Evolutionary conservation across 2,329 filamentous ascomycete species (phyloP).

Genomic region (Penicillium rolfsii): DNA sequence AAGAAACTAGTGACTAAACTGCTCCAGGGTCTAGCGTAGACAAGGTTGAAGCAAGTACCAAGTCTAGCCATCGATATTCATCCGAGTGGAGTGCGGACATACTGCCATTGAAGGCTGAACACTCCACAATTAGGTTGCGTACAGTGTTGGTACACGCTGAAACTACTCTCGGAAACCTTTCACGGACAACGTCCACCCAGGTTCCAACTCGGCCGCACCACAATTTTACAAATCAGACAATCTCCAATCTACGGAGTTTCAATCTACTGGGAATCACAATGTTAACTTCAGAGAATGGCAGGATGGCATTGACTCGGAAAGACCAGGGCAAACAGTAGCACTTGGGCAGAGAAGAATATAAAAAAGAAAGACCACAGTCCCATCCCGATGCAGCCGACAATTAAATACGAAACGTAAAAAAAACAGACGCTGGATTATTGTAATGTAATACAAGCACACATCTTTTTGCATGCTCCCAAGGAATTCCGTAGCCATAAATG

Average conservation of each 20-base stretch:
- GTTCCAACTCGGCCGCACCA: no score
- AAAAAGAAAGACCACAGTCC: constrained; percentile 17
- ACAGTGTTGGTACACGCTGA: neutral
- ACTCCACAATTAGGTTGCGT: neutral
- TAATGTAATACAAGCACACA: constrained; percentile 35
- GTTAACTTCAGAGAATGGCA: neutral
- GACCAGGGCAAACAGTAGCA: constrained; percentile 19
- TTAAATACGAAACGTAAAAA: constrained; percentile 17
- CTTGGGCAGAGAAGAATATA: constrained; percentile 22
- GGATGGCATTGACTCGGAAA: constrained; percentile 24
- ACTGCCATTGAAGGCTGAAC: no score
- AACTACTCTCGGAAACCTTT: neutral
- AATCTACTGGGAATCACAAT: no score
- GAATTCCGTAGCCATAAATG: constrained; percentile 31
- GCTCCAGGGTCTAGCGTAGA: neutral
- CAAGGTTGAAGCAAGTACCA: constrained; percentile 1
- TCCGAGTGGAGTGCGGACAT: no score
- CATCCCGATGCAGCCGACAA: constrained; percentile 18
- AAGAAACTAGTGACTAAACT: no score
- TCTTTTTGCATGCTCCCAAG: constrained; percentile 33
- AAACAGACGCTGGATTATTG: constrained; percentile 35
- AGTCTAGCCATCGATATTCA: neutral
- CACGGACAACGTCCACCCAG: neutral
- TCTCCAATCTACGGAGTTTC: neutral
- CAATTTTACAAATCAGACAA: neutral